phyloP scores from a whole-genome alignment of 345 rosid genomes.

The Arabidopsis thaliana region TAIR10.1 NC_003075.7:12906001-12906500 shows the following conservation, averaged over 20 bases:
- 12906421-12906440: constrained; percentile 15
- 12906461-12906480: constrained; percentile 85
- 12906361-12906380: neutral
- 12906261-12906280: constrained; percentile 75
- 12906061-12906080: constrained; percentile 67
- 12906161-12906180: neutral
- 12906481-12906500: constrained; percentile 62
- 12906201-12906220: constrained; percentile 66
- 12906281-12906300: constrained; percentile 73
- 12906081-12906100: constrained; percentile 67
- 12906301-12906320: constrained; percentile 64
- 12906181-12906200: constrained; percentile 64
- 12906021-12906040: constrained; percentile 56
- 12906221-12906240: constrained; percentile 64
- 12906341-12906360: neutral
- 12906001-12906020: constrained; percentile 81
- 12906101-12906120: constrained; percentile 31
- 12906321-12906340: constrained; percentile 22
- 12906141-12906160: neutral
- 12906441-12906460: constrained; percentile 12
- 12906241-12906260: constrained; percentile 78
- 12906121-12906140: constrained; percentile 12
- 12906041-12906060: constrained; percentile 62
- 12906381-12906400: neutral
- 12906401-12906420: neutral